phyloP scores from a whole-genome alignment of 768 basidiomycete genomes.

The Tylopilus subfusipes region DNA sequence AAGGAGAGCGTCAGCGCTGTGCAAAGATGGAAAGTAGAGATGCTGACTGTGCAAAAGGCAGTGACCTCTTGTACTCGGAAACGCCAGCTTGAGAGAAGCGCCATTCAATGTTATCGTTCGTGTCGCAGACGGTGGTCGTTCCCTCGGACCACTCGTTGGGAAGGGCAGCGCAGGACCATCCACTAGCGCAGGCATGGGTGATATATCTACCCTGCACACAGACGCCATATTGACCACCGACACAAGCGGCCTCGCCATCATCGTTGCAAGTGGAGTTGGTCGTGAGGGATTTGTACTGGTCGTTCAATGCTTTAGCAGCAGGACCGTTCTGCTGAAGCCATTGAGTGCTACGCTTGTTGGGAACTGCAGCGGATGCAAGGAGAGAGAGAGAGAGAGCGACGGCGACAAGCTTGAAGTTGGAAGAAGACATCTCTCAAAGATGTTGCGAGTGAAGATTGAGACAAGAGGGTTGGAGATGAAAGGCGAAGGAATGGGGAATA shows the following conservation, averaged over 20 bases:
- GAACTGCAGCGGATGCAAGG: slow-evolving; percentile 19
- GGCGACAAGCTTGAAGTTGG: slow-evolving; percentile 13
- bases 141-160: slow-evolving; percentile 23
- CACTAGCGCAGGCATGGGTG: slow-evolving; percentile 6
- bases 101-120: slow-evolving; percentile 8
- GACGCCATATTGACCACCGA: slow-evolving; percentile 4
- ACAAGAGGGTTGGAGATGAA: not conserved
- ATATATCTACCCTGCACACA: slow-evolving; percentile 9
- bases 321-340: slow-evolving; percentile 27
- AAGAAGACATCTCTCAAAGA: slow-evolving; percentile 20
- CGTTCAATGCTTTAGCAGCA: slow-evolving; percentile 24
- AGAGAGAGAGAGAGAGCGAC: slow-evolving; percentile 13
- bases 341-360: slow-evolving; percentile 14
- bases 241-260: slow-evolving; percentile 17
- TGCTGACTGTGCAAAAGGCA: not conserved
- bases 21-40: not conserved
- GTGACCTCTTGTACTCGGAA: slow-evolving; percentile 14
- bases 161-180: slow-evolving; percentile 24
- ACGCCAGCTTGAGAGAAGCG: slow-evolving; percentile 10
- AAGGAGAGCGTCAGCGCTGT: not conserved
- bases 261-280: slow-evolving; percentile 15
- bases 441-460: not conserved
- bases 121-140: slow-evolving; percentile 19
- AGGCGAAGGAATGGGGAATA: not conserved
- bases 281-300: slow-evolving; percentile 16